These are phyloP conservation scores for Spergularia marina DNA, from an alignment of 148 eudicot genomes.

Conservation along the genomic window DNA sequence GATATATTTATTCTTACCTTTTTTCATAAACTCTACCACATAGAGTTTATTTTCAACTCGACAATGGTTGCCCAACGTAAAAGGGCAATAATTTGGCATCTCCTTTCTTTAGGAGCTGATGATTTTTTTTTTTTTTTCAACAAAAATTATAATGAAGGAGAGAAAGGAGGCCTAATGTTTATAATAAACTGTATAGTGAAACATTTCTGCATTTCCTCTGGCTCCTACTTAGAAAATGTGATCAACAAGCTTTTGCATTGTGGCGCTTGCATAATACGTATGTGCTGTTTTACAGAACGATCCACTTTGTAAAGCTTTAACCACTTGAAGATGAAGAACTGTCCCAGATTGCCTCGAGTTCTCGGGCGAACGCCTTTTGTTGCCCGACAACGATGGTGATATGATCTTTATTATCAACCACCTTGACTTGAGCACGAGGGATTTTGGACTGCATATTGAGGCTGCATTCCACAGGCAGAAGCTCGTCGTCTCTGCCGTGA, in stretches of 20 bases:
- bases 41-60: too few relatives aligned
- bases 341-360: conserved; percentile 80
- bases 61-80: conserved; percentile 7
- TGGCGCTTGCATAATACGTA: not conserved
- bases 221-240: not conserved
- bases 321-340: conserved; percentile 5
- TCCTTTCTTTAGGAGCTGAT: conserved; percentile 21
- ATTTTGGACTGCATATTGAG: conserved; percentile 51
- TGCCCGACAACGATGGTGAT: conserved; percentile 81
- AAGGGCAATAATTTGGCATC: conserved; percentile 13
- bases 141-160: conserved; percentile 6
- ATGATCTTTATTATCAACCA: conserved; percentile 72
- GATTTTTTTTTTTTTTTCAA: not conserved
- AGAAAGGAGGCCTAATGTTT: not conserved
- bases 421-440: conserved; percentile 65
- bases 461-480: conserved; percentile 84
- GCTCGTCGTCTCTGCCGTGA: conserved; percentile 80
- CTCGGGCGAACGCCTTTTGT: conserved; percentile 65
- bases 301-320: not conserved
- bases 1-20: too few relatives aligned
- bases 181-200: not conserved
- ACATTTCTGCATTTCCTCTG: not conserved
- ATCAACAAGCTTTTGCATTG: not conserved
- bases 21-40: too few relatives aligned
- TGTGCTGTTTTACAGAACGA: not conserved